These are phyloP conservation scores for Daedalea quercina DNA, from an alignment of 768 basidiomycete genomes.

Conservation along the genomic window DNA sequence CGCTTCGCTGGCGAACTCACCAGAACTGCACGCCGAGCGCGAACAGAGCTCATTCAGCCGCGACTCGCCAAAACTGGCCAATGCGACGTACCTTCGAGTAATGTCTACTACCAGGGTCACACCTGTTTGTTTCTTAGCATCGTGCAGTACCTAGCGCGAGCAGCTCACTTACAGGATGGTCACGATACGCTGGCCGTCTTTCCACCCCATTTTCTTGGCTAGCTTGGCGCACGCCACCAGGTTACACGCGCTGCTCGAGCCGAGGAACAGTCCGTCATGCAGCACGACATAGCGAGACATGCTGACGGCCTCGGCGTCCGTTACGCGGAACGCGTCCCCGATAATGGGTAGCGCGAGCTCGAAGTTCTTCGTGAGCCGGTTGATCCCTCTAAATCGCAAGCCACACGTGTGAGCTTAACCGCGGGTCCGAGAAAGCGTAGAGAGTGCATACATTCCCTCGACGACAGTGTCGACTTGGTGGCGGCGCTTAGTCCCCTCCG, in stretches of 20 bases:
- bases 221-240: slow-evolving; percentile 87
- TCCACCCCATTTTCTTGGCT: slow-evolving; percentile 63
- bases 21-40: slow-evolving; percentile 34
- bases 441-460: slow-evolving; percentile 67
- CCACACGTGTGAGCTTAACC: slow-evolving; percentile 7
- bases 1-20: slow-evolving; percentile 23
- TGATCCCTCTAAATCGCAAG: slow-evolving; percentile 64
- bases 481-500: slow-evolving; percentile 86
- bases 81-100: slow-evolving; percentile 74
- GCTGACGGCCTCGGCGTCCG: slow-evolving; percentile 88
- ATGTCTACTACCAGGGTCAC: slow-evolving; percentile 88
- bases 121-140: slow-evolving; percentile 33
- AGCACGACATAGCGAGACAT: slow-evolving; percentile 93
- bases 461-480: slow-evolving; percentile 96
- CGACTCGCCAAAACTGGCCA: background rate
- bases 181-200: slow-evolving; percentile 64
- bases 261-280: slow-evolving; percentile 89
- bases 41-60: background rate
- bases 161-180: slow-evolving; percentile 67
- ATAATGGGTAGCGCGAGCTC: slow-evolving; percentile 78
- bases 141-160: too few relatives aligned
- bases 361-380: slow-evolving; percentile 88
- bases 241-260: slow-evolving; percentile 95
- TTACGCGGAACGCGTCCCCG: slow-evolving; percentile 85
- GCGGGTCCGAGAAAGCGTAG: background rate